Evolutionary conservation across 352 stramenopile genomes (phyloP).

Genomic region (Stramenopiles sp.): DNA sequence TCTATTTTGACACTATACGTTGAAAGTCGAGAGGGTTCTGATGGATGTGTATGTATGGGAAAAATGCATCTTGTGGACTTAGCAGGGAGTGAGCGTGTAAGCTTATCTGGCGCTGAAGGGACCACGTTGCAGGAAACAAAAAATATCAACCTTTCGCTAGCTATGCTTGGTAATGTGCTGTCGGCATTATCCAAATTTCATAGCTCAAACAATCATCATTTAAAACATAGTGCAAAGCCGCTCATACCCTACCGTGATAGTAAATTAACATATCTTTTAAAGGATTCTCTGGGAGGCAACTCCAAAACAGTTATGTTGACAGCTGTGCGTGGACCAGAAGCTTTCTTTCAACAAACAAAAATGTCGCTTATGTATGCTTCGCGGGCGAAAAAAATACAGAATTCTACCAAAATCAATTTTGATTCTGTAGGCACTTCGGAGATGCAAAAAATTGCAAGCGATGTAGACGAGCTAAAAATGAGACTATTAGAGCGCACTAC

Average conservation of each 20-base stretch:
- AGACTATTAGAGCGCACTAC: background rate
- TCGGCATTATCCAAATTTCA: background rate
- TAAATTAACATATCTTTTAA: constrained; percentile 55
- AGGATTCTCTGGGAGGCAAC: constrained; percentile 54
- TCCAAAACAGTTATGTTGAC: constrained; percentile 63
- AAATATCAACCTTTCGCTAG: constrained; percentile 39
- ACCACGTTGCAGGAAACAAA: constrained; percentile 48
- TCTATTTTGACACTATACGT: constrained; percentile 74
- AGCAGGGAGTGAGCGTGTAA: constrained; percentile 68
- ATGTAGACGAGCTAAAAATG: background rate
- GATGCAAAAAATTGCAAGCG: background rate
- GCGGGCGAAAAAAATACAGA: background rate
- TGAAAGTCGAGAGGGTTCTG: constrained; percentile 23
- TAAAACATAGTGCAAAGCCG: background rate
- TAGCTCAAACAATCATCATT: background rate
- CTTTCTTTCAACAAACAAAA: constrained; percentile 8
- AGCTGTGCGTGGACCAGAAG: constrained; percentile 27
- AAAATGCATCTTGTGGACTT: constrained; percentile 75
- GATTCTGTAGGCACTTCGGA: background rate
- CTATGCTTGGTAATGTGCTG: background rate
- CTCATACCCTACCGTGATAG: constrained; percentile 40
- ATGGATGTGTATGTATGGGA: constrained; percentile 37
- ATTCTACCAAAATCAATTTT: constrained; percentile 3
- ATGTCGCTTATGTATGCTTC: background rate
- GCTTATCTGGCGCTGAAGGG: constrained; percentile 60